A percentile compares a stretch with the other conserved stretches of the same genome.
Conservation (phyloP, 176 grass and related monocot species). For the Oryza officinalis region DNA sequence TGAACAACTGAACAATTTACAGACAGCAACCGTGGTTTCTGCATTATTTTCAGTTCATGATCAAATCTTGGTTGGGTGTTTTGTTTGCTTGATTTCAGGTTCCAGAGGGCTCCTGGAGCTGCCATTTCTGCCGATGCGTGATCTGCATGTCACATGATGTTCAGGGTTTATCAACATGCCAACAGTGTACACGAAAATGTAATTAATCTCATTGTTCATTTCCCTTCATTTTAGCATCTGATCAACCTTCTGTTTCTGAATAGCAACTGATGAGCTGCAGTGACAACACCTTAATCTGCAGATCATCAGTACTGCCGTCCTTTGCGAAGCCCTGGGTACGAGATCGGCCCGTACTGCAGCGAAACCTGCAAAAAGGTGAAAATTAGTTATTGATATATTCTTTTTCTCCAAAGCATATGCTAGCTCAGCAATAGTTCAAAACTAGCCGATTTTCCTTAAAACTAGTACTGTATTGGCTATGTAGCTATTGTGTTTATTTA, state of each 20-base stretch:
- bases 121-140: slow-evolving; percentile 75
- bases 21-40: neutral
- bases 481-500: neutral
- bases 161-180: slow-evolving; percentile 45
- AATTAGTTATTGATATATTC: too few relatives aligned
- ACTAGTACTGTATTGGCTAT: neutral
- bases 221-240: neutral
- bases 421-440: too few relatives aligned
- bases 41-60: neutral
- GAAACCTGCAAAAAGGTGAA: slow-evolving; percentile 75
- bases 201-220: slow-evolving; percentile 30
- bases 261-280: slow-evolving; percentile 8
- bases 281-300: slow-evolving; percentile 28
- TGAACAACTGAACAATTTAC: neutral
- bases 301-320: slow-evolving; percentile 69
- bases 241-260: neutral
- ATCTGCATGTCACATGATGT: slow-evolving; percentile 54
- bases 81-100: slow-evolving; percentile 14
- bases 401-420: too few relatives aligned
- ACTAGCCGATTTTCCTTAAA: neutral
- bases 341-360: slow-evolving; percentile 42
- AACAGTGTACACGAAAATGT: slow-evolving; percentile 66
- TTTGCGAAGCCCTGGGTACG: slow-evolving; percentile 32
- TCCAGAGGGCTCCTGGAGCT: slow-evolving; percentile 71
- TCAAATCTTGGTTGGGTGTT: neutral